Evolutionary conservation across 306 rosid genomes (phyloP).

Genomic region (Rubus idaeus): DNA sequence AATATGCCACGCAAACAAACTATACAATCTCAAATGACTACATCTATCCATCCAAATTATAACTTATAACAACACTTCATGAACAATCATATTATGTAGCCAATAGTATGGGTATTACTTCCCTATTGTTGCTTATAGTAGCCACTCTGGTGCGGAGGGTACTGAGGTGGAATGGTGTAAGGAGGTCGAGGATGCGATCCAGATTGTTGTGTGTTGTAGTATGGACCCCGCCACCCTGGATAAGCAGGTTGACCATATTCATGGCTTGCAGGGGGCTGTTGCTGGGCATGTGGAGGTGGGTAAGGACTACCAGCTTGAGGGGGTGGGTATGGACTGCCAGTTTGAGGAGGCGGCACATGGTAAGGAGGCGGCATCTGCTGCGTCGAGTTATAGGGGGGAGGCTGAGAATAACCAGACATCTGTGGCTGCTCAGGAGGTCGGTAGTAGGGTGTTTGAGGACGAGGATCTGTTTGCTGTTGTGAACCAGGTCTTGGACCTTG

Average conservation of each 20-base stretch:
- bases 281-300: slow-evolving; percentile 63
- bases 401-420: slow-evolving; percentile 48
- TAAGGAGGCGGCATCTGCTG: slow-evolving; percentile 68
- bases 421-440: slow-evolving; percentile 70
- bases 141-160: slow-evolving; percentile 87
- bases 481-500: slow-evolving; percentile 62
- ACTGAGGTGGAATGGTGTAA: slow-evolving; percentile 69
- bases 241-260: slow-evolving; percentile 96
- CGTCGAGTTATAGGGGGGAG: slow-evolving; percentile 56
- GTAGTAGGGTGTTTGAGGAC: slow-evolving; percentile 66
- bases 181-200: slow-evolving; percentile 78
- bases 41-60: slow-evolving; percentile 13
- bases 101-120: background rate
- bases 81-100: slow-evolving; percentile 33
- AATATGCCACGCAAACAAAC: slow-evolving; percentile 17
- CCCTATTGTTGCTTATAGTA: slow-evolving; percentile 76
- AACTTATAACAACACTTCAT: slow-evolving; percentile 19
- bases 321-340: slow-evolving; percentile 36
- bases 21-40: slow-evolving; percentile 28
- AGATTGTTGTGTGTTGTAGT: slow-evolving; percentile 78
- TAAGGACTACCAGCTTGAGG: slow-evolving; percentile 51
- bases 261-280: slow-evolving; percentile 60
- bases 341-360: slow-evolving; percentile 57
- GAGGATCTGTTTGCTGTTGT: slow-evolving; percentile 59
- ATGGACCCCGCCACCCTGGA: slow-evolving; percentile 97